Evolutionary conservation across 2,329 filamentous ascomycete species (phyloP).

Genomic region (Cyphellophora europaea): DNA sequence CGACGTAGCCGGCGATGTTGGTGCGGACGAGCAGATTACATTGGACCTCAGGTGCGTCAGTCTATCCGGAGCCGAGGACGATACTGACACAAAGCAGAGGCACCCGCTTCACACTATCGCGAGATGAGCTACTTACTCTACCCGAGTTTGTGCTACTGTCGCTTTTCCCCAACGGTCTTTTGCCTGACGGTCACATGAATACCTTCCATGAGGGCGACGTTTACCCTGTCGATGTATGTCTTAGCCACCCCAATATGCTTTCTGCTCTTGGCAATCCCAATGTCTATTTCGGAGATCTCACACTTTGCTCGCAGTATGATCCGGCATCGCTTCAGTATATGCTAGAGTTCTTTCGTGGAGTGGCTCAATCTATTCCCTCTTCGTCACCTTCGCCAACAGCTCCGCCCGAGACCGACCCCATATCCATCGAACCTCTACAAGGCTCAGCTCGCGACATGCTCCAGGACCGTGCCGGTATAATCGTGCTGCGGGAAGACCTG

Average conservation of each 20-base stretch:
- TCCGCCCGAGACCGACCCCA: slow-evolving; percentile 50
- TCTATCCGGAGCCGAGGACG: slow-evolving; percentile 14
- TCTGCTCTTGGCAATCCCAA: slow-evolving; percentile 18
- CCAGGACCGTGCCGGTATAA: slow-evolving; percentile 86
- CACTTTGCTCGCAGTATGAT: slow-evolving; percentile 68
- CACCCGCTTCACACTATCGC: slow-evolving; percentile 83
- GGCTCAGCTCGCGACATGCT: slow-evolving; percentile 65
- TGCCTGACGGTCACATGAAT: slow-evolving; percentile 93
- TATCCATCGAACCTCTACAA: slow-evolving; percentile 65
- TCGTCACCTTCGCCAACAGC: slow-evolving; percentile 58
- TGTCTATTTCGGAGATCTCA: slow-evolving; percentile 39
- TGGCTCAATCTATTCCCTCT: slow-evolving; percentile 88
- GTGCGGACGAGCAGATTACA: slow-evolving; percentile 20
- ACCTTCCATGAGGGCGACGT: slow-evolving; percentile 87
- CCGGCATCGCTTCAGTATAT: slow-evolving; percentile 95
- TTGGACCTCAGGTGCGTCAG: slow-evolving; percentile 21
- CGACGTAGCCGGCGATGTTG: slow-evolving; percentile 19
- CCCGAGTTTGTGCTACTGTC: slow-evolving; percentile 96
- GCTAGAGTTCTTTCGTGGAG: slow-evolving; percentile 94
- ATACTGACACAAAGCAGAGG: slow-evolving; percentile 50
- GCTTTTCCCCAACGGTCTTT: slow-evolving; percentile 96
- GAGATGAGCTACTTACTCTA: slow-evolving; percentile 88
- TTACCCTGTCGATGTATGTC: slow-evolving; percentile 91
- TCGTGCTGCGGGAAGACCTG: slow-evolving; percentile 88
- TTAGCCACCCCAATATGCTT: slow-evolving; percentile 15